A percentile compares a stretch with the other conserved stretches of the same genome.
phyloP scores from a whole-genome alignment of 2,329 filamentous ascomycete genomes.

The Curvularia lunata region DNA sequence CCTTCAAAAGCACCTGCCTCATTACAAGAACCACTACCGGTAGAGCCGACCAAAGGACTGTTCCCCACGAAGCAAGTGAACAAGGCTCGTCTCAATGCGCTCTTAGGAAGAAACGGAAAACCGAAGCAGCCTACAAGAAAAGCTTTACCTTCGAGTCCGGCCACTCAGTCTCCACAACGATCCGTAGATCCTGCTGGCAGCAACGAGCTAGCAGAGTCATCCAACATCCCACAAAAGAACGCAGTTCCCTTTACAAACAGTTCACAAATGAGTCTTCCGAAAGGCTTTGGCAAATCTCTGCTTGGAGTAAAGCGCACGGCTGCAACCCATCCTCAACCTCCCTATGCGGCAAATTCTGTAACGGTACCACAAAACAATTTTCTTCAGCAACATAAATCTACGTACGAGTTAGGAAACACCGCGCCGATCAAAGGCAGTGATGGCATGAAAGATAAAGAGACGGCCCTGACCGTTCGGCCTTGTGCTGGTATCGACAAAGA shows the following conservation, averaged over 20 bases:
- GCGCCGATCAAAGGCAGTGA: neutral
- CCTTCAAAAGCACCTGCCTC: neutral
- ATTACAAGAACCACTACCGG: neutral
- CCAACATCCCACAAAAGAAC: neutral
- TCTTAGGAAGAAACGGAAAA: constrained; percentile 7
- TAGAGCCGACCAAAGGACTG: neutral
- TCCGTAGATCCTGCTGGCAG: neutral
- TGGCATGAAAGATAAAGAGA: no score
- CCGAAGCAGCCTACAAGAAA: neutral
- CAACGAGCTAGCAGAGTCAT: neutral
- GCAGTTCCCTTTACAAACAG: neutral
- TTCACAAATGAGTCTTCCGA: neutral
- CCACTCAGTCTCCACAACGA: neutral
- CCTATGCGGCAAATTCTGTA: neutral
- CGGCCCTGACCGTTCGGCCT: neutral
- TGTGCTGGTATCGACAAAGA: neutral
- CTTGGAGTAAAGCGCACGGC: neutral
- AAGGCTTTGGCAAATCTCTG: neutral
- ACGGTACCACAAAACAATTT: neutral
- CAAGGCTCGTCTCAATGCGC: constrained; percentile 8
- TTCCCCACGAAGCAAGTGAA: constrained; percentile 9
- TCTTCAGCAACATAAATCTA: neutral
- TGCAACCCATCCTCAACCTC: neutral
- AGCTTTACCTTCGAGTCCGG: neutral
- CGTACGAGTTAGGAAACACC: neutral